phyloP scores from a whole-genome alignment of 768 basidiomycete genomes.

The Boletus barrowsii region DNA sequence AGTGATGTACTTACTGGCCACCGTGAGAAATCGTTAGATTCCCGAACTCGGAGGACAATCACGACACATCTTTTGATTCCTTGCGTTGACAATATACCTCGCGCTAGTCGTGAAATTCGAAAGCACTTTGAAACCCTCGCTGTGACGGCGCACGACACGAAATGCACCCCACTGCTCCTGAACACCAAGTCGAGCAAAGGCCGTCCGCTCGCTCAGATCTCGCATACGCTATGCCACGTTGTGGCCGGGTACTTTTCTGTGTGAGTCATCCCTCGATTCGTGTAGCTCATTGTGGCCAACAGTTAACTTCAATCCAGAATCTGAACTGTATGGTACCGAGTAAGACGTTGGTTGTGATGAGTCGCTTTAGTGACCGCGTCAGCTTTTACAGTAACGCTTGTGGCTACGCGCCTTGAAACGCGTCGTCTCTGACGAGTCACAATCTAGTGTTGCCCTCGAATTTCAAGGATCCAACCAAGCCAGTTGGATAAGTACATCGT shows the following conservation, averaged over 20 bases:
- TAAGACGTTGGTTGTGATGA: background rate
- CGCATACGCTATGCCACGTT: constrained; percentile 25
- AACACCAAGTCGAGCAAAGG: background rate
- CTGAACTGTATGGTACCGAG: background rate
- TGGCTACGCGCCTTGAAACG: constrained; percentile 12
- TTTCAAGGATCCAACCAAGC: constrained; percentile 27
- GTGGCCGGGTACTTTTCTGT: no score
- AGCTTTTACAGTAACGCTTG: constrained; percentile 20
- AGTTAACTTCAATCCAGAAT: background rate
- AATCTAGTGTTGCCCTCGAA: constrained; percentile 12
- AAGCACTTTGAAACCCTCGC: no score
- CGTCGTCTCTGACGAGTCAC: background rate
- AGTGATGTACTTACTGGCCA: no score
- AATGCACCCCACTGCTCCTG: constrained; percentile 24
- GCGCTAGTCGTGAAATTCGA: no score
- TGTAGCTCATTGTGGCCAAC: background rate
- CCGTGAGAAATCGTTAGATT: no score
- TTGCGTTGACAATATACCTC: no score
- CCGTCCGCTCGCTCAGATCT: constrained; percentile 51
- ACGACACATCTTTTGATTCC: no score
- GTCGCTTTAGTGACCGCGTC: background rate
- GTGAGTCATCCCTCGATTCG: background rate
- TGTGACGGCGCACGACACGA: background rate
- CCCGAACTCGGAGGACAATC: no score
- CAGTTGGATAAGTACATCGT: constrained; percentile 27